These are phyloP conservation scores for Nemania serpens DNA, from an alignment of 2,329 filamentous ascomycete genomes.

Conservation along the genomic window DNA sequence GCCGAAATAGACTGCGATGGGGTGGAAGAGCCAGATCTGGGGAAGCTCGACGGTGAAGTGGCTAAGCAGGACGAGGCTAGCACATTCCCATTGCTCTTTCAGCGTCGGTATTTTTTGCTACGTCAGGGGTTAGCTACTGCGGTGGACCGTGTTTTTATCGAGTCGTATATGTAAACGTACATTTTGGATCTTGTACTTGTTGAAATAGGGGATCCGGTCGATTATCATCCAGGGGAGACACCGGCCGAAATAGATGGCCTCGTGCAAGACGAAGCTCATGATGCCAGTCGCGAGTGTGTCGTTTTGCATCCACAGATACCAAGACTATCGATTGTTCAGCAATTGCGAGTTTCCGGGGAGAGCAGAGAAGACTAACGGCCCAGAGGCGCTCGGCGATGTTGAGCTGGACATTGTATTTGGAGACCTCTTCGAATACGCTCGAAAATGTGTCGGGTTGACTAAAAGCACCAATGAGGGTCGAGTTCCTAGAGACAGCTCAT, in stretches of 20 bases:
- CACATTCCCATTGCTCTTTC: slow-evolving; percentile 93
- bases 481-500: slow-evolving; percentile 49
- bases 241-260: slow-evolving; percentile 91
- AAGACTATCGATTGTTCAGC: slow-evolving; percentile 55
- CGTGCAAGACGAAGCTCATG: slow-evolving; percentile 96
- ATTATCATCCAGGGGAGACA: slow-evolving; percentile 91
- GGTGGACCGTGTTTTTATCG: neutral
- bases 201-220: slow-evolving; percentile 84
- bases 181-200: slow-evolving; percentile 92
- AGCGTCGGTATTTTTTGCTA: slow-evolving; percentile 84
- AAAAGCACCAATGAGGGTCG: slow-evolving; percentile 52
- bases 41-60: slow-evolving; percentile 98
- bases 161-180: slow-evolving; percentile 51
- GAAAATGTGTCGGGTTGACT: slow-evolving; percentile 59
- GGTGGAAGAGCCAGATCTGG: slow-evolving; percentile 99
- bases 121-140: slow-evolving; percentile 31
- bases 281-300: slow-evolving; percentile 95
- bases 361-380: slow-evolving; percentile 62
- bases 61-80: slow-evolving; percentile 86
- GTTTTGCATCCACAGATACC: slow-evolving; percentile 98
- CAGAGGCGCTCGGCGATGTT: slow-evolving; percentile 87
- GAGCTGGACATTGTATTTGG: slow-evolving; percentile 80
- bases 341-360: slow-evolving; percentile 25
- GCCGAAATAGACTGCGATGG: slow-evolving; percentile 89
- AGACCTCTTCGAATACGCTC: slow-evolving; percentile 64